Evolutionary conservation across 2,329 filamentous ascomycete species (phyloP).

Genomic region (Aspergillus fumigatiaffinis): DNA sequence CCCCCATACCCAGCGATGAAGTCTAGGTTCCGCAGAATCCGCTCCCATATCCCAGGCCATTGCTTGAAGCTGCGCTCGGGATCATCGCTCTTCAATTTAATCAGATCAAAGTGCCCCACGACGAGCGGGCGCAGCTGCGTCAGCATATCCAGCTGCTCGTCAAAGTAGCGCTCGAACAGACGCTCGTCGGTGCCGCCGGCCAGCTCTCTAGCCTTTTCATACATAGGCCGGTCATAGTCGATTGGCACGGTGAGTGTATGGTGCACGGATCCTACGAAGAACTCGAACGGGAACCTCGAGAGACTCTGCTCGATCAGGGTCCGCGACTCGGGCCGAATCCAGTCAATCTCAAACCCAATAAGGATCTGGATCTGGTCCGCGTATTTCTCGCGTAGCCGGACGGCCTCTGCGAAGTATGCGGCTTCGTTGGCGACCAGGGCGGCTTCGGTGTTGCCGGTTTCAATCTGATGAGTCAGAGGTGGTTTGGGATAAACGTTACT

Average conservation of each 20-base stretch:
- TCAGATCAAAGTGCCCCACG: slow-evolving; percentile 91
- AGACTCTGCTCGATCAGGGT: slow-evolving; percentile 58
- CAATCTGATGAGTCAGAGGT: slow-evolving; percentile 18
- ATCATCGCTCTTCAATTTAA: slow-evolving; percentile 71
- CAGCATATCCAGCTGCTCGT: slow-evolving; percentile 81
- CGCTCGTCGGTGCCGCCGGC: slow-evolving; percentile 63
- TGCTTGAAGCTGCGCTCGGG: slow-evolving; percentile 58
- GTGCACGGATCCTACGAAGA: slow-evolving; percentile 90
- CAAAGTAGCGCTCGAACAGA: slow-evolving; percentile 83
- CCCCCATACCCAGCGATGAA: slow-evolving; percentile 70
- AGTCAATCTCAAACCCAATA: slow-evolving; percentile 90
- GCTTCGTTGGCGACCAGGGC: slow-evolving; percentile 46
- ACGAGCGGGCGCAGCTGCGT: slow-evolving; percentile 65
- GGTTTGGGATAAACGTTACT: not conserved
- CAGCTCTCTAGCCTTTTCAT: slow-evolving; percentile 57
- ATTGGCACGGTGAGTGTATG: slow-evolving; percentile 85
- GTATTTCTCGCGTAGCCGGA: slow-evolving; percentile 68
- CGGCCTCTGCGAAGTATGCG: slow-evolving; percentile 72
- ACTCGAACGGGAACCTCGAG: slow-evolving; percentile 65
- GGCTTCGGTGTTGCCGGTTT: slow-evolving; percentile 30
- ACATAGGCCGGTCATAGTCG: slow-evolving; percentile 72
- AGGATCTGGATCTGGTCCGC: slow-evolving; percentile 68
- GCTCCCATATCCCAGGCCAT: slow-evolving; percentile 67
- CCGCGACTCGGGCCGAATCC: slow-evolving; percentile 70
- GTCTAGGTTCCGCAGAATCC: slow-evolving; percentile 68